These are phyloP conservation scores for Phaffomyces thermotolerans DNA, from an alignment of 805 yeast genomes.

Conservation along the genomic window DNA sequence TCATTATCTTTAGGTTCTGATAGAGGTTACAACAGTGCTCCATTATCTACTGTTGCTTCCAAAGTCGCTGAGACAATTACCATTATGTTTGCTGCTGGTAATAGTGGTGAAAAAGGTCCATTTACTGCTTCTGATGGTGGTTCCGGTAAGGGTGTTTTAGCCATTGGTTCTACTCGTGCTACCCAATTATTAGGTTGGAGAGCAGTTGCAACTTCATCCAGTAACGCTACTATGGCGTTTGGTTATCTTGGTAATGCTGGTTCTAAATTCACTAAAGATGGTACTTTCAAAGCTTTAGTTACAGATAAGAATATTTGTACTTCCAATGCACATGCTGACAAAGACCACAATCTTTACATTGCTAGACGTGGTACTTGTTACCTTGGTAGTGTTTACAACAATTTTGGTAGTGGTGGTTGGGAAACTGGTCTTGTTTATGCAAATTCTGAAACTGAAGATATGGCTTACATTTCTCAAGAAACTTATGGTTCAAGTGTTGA, in stretches of 20 bases:
- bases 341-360: slow-evolving; percentile 1
- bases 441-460: not conserved
- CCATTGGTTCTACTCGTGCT: slow-evolving; percentile 12
- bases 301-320: slow-evolving; percentile 6
- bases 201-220: slow-evolving; percentile 7
- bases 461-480: not conserved
- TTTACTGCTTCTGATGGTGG: slow-evolving; percentile 12
- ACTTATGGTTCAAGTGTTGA: not conserved
- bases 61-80: slow-evolving; percentile 9
- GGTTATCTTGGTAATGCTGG: slow-evolving; percentile 7
- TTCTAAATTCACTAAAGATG: not conserved
- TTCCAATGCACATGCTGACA: not conserved
- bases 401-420: not conserved
- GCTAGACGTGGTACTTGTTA: slow-evolving; percentile 7
- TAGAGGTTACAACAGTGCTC: slow-evolving; percentile 10
- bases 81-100: slow-evolving; percentile 14
- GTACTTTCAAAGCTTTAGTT: slow-evolving; percentile 4
- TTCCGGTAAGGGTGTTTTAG: slow-evolving; percentile 8
- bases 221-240: slow-evolving; percentile 5
- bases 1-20: slow-evolving; percentile 11
- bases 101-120: slow-evolving; percentile 10
- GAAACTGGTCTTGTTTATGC: not conserved
- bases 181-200: slow-evolving; percentile 6
- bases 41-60: slow-evolving; percentile 9
- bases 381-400: not conserved